A percentile compares a stretch with the other conserved stretches of the same genome.
These are phyloP conservation scores for Canavalia gladiata DNA, from an alignment of 306 rosid genomes.

Conservation along the genomic window DNA sequence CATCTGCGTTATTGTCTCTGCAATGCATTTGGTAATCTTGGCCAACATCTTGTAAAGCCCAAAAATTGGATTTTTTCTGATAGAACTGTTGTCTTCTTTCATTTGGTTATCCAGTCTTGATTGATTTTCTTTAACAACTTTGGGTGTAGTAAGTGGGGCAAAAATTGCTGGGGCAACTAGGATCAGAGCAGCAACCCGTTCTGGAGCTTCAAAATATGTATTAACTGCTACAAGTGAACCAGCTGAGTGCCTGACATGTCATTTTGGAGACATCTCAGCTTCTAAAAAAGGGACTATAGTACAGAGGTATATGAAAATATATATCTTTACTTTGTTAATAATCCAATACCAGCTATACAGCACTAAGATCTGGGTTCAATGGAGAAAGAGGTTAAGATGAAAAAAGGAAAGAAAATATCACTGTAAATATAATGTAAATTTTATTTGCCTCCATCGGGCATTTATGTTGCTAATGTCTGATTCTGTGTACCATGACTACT, in stretches of 20 bases:
- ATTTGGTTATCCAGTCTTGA: slow-evolving; percentile 52
- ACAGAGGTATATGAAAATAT: slow-evolving; percentile 21
- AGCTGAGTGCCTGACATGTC: slow-evolving; percentile 86
- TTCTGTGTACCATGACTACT: slow-evolving; percentile 10
- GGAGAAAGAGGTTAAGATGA: slow-evolving; percentile 11
- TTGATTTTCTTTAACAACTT: slow-evolving; percentile 50
- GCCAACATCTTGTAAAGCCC: slow-evolving; percentile 60
- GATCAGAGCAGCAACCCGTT: slow-evolving; percentile 85
- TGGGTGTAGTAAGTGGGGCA: slow-evolving; percentile 63
- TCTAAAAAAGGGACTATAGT: slow-evolving; percentile 16
- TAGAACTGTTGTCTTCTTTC: slow-evolving; percentile 54
- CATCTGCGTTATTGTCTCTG: slow-evolving; percentile 57
- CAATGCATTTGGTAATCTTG: slow-evolving; percentile 56
- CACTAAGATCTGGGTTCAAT: slow-evolving; percentile 21
- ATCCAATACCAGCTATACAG: background rate
- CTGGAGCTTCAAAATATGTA: slow-evolving; percentile 90
- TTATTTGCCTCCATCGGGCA: slow-evolving; percentile 28
- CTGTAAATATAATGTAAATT: background rate
- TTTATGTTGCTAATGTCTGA: slow-evolving; percentile 10
- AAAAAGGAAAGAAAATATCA: background rate
- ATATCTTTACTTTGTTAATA: slow-evolving; percentile 5
- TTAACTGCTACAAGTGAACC: slow-evolving; percentile 85
- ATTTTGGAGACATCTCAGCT: slow-evolving; percentile 45
- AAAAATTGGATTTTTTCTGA: slow-evolving; percentile 55
- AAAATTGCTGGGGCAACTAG: slow-evolving; percentile 91